Percentiles rank a stretch among this genome's conserved stretches.
phyloP scores from a whole-genome alignment of 2,329 filamentous ascomycete species.

The Pestalotiopsis sp. region DNA sequence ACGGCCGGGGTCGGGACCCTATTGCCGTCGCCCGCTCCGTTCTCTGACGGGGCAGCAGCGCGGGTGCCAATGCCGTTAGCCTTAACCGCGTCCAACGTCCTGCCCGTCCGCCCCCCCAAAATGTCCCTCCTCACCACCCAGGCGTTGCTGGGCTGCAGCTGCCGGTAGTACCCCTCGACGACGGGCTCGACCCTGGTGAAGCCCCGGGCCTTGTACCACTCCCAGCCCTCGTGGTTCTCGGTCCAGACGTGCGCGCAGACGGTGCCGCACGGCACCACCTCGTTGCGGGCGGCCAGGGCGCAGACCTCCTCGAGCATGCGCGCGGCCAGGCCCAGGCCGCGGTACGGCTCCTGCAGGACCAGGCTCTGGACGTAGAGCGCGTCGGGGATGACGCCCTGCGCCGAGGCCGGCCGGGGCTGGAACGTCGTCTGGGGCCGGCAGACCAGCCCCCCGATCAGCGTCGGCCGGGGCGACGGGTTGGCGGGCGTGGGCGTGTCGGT shows the following conservation, averaged over 20 bases:
- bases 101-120: constrained; percentile 5
- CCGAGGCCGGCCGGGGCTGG: constrained; percentile 14
- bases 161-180: constrained; percentile 62
- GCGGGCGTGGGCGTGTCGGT: constrained; percentile 38
- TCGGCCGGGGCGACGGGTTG: constrained; percentile 36
- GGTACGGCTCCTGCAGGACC: constrained; percentile 64
- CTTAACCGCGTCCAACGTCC: constrained; percentile 17
- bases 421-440: constrained; percentile 60
- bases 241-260: constrained; percentile 72
- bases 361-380: constrained; percentile 68
- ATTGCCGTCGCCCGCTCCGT: constrained; percentile 1
- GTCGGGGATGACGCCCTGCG: constrained; percentile 34
- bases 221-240: constrained; percentile 63
- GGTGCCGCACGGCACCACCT: constrained; percentile 39
- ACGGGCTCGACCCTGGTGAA: constrained; percentile 50
- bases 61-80: constrained; percentile 8
- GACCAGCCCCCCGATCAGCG: constrained; percentile 62
- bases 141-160: constrained; percentile 62
- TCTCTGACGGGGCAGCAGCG: background rate
- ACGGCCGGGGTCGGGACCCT: constrained; percentile 4
- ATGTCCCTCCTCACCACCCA: constrained; percentile 58
- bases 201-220: constrained; percentile 63
- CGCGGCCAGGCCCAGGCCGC: constrained; percentile 60
- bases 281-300: constrained; percentile 38
- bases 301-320: constrained; percentile 58